A percentile compares a stretch with the other conserved stretches of the same genome.
Evolutionary conservation across 2,329 filamentous ascomycete genomes (phyloP).

Genomic region (Fusarium sp.): DNA sequence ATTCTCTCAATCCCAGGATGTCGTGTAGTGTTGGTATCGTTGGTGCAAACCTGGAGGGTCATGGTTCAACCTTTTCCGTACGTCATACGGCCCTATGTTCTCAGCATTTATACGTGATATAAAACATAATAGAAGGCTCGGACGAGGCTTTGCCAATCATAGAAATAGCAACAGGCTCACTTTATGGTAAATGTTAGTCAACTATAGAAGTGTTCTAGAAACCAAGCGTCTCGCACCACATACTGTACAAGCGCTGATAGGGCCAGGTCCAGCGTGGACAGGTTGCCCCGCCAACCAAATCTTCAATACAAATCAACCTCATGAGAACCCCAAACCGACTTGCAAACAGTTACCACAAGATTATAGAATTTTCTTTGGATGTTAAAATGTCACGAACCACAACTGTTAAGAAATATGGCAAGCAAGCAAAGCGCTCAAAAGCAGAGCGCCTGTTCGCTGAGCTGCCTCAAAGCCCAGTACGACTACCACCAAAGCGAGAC

Average conservation of each 20-base stretch:
- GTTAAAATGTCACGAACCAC: conserved; percentile 60
- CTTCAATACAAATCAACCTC: conserved; percentile 14
- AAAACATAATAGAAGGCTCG: not conserved
- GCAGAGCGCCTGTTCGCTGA: conserved; percentile 64
- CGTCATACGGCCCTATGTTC: not conserved
- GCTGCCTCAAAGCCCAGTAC: conserved; percentile 63
- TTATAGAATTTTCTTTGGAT: not conserved
- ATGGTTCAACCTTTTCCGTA: not conserved
- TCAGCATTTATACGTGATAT: not conserved
- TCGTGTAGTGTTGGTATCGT: not conserved
- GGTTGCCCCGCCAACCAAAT: conserved; percentile 46
- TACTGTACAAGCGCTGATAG: not conserved
- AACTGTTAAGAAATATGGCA: conserved; percentile 64
- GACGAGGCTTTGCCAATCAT: too few species aligned
- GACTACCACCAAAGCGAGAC: conserved; percentile 43
- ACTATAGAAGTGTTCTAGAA: conserved; percentile 13
- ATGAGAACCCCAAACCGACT: conserved; percentile 6
- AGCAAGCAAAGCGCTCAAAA: conserved; percentile 60
- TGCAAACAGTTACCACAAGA: not conserved
- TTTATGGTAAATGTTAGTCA: not conserved
- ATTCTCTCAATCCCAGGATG: too few species aligned
- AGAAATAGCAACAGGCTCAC: not conserved
- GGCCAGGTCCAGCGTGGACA: not conserved
- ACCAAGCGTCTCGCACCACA: not conserved
- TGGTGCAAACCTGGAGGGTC: not conserved